Evolutionary conservation across 2,329 filamentous ascomycete genomes (phyloP), one percentile per base, ranked within the genome.

Genomic region (Mariannaea elegans): DNA sequence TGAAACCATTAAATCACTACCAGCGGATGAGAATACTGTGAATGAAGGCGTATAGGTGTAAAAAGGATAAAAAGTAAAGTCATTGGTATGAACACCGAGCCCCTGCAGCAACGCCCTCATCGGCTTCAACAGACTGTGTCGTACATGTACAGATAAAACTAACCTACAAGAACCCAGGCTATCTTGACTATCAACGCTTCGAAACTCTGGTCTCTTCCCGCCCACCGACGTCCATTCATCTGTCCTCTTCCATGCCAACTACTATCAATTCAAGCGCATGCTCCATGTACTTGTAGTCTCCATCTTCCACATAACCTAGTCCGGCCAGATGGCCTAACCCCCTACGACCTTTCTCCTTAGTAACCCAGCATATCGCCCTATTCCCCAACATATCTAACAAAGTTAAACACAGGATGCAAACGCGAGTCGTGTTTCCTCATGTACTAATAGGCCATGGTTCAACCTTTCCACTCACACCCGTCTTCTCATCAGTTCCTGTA

Each of bases 281-380:
- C 49, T 53, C 38, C 16, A 42, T 59, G 36, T 59, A 49, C 50
- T 54, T 54, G 45, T 39, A 54, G 42, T 47, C 31, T 29, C 49
- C 31, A 36, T 55, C 42, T 24, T 45, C 21, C 44, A 41, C 29
- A 36, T 29, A 36, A 29, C 27, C 48, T 19, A n/a, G 32, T 36
- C 31, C 41, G 24, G 49, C 42, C 44, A 27, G 29, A 39, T 29
- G 23, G 24, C 34, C 39, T 46, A 9, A 14, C 18, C 31, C 32
- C 47, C 34, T 46, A 16, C 21, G 8, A 32, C 44, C 50, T 10
- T 14, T 49, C 39, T 31, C 51, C n/a, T n/a, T 12, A 16, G 39
- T 42, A 39, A 41, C 49, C 21, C 42, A 42, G 14, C 24, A 41
- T 34, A n/a, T 39, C 34, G 34, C 19, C 21, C 23, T 29, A 34